phyloP scores from a whole-genome alignment of 352 stramenopile genomes.

The Globisporangium heterothallicum region DNA sequence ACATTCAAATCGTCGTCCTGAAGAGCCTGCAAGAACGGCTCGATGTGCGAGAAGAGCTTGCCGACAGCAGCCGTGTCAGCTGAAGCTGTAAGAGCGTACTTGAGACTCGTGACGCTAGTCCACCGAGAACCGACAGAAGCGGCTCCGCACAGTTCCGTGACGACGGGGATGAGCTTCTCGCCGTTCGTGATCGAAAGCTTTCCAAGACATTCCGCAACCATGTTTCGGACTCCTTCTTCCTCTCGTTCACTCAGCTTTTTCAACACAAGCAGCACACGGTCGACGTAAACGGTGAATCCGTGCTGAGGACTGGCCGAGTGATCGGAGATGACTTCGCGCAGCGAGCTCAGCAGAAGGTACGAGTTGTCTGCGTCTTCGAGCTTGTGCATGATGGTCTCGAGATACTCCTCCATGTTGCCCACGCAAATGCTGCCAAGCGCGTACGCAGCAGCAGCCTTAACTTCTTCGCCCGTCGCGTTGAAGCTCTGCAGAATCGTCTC shows the following conservation, averaged over 20 bases:
- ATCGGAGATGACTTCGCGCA: conserved; percentile 95
- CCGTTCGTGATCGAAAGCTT: conserved; percentile 91
- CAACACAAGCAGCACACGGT: conserved; percentile 92
- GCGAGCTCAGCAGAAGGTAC: conserved; percentile 94
- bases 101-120: conserved; percentile 92
- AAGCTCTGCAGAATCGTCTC: conserved; percentile 90
- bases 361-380: conserved; percentile 90
- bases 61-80: conserved; percentile 31
- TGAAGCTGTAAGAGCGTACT: conserved; percentile 70
- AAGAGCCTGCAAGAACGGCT: conserved; percentile 90
- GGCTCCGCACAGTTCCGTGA: conserved; percentile 78
- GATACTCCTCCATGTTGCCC: conserved; percentile 87
- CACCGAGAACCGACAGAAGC: conserved; percentile 63
- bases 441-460: conserved; percentile 95
- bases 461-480: conserved; percentile 83
- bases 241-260: conserved; percentile 88
- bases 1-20: conserved; percentile 94
- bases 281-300: conserved; percentile 68
- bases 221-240: conserved; percentile 95
- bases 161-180: conserved; percentile 81
- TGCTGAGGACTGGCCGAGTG: conserved; percentile 72
- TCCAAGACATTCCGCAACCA: conserved; percentile 97
- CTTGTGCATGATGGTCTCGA: conserved; percentile 91
- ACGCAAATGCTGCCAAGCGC: conserved; percentile 95
- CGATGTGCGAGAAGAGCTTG: conserved; percentile 67